A percentile compares a stretch with the other conserved stretches of the same genome.
phyloP scores from a whole-genome alignment of 2,329 filamentous ascomycete genomes.

The Drechmeria coniospora region DNA sequence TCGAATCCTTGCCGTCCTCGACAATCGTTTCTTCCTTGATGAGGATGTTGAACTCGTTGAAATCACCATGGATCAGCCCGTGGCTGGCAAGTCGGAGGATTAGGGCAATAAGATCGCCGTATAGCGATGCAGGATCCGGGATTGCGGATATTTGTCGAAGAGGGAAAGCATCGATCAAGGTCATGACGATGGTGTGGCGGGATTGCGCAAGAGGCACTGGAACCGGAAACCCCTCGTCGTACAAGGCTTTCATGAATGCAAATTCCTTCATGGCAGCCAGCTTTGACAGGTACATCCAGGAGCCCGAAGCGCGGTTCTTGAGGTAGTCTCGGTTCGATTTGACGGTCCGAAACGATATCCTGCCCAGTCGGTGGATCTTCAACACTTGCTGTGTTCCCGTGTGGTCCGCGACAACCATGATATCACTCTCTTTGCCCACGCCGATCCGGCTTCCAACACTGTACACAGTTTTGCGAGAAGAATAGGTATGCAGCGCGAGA shows the following conservation, averaged over 20 bases:
- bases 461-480: constrained; percentile 67
- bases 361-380: constrained; percentile 89
- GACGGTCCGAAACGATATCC: constrained; percentile 93
- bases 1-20: constrained; percentile 23
- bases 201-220: constrained; percentile 80
- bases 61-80: constrained; percentile 92
- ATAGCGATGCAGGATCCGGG: constrained; percentile 70
- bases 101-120: constrained; percentile 78
- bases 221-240: constrained; percentile 74
- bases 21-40: constrained; percentile 52
- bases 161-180: constrained; percentile 80
- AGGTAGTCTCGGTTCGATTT: constrained; percentile 95
- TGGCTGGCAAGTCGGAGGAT: constrained; percentile 72
- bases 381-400: constrained; percentile 65
- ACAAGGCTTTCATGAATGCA: constrained; percentile 80
- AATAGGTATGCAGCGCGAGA: constrained; percentile 82
- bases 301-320: constrained; percentile 60
- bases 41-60: constrained; percentile 98
- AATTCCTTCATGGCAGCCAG: constrained; percentile 89
- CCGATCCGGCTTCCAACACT: constrained; percentile 89
- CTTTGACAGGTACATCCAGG: constrained; percentile 96
- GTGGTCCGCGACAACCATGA: constrained; percentile 79
- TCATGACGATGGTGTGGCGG: constrained; percentile 93
- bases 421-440: constrained; percentile 95
- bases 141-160: constrained; percentile 76